Percentiles rank a stretch among this genome's conserved stretches.
Evolutionary conservation across 805 yeast genomes (phyloP).

Genomic region (Kurtzmaniella fragi): DNA sequence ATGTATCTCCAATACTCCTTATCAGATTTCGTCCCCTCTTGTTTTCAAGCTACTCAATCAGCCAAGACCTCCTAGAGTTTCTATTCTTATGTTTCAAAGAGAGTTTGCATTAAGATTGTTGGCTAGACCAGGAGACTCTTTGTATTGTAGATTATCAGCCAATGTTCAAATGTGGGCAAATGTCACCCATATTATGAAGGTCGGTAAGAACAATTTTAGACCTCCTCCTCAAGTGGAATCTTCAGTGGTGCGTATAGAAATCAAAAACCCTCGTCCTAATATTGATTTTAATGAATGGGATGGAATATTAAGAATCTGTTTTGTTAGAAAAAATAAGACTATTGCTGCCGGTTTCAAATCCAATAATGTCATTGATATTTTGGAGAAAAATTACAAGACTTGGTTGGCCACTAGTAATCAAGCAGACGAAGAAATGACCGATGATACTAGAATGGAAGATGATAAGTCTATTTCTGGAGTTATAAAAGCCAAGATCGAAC

Average conservation of each 20-base stretch:
- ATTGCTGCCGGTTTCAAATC: slow-evolving; percentile 90
- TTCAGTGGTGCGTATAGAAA: slow-evolving; percentile 88
- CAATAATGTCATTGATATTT: slow-evolving; percentile 66
- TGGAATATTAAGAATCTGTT: slow-evolving; percentile 84
- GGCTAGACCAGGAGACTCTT: slow-evolving; percentile 94
- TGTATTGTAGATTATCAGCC: slow-evolving; percentile 90
- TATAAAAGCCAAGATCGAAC: slow-evolving; percentile 66
- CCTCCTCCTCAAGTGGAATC: slow-evolving; percentile 99
- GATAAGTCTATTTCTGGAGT: slow-evolving; percentile 36
- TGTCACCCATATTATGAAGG: slow-evolving; percentile 97
- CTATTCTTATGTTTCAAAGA: slow-evolving; percentile 95
- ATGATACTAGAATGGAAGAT: slow-evolving; percentile 37
- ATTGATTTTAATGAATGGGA: slow-evolving; percentile 96
- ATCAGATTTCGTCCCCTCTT: slow-evolving; percentile 94
- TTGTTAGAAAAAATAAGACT: slow-evolving; percentile 90
- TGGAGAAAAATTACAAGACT: slow-evolving; percentile 85
- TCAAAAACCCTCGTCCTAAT: slow-evolving; percentile 90
- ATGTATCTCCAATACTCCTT: slow-evolving; percentile 96
- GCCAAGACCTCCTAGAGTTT: slow-evolving; percentile 91
- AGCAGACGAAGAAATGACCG: slow-evolving; percentile 29
- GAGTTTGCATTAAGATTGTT: slow-evolving; percentile 91
- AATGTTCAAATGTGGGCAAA: slow-evolving; percentile 99
- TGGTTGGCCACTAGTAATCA: slow-evolving; percentile 52
- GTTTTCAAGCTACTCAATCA: slow-evolving; percentile 88
- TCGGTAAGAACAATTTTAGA: slow-evolving; percentile 91